Conservation (phyloP, 257 asterid genomes). For the Capsicum rhomboideum region DNA sequence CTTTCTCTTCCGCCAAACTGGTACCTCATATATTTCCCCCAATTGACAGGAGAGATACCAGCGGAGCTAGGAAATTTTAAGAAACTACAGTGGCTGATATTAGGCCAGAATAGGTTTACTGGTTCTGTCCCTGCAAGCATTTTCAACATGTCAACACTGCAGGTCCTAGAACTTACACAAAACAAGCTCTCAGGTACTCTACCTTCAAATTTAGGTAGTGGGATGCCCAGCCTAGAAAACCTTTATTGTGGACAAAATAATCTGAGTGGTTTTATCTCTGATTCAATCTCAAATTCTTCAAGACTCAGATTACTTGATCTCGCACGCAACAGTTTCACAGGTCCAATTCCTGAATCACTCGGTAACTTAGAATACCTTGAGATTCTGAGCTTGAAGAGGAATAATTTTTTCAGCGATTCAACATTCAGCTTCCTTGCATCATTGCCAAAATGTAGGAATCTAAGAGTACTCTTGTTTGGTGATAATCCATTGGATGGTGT, state of each 20-base stretch:
- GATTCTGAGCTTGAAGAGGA: neutral
- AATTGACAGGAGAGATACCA: constrained; percentile 3
- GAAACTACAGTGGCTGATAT: neutral
- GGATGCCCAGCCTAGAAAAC: neutral
- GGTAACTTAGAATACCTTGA: constrained; percentile 2
- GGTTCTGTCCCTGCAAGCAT: constrained; percentile 6
- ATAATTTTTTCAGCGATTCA: neutral
- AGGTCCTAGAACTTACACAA: rapidly evolving
- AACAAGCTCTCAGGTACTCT: constrained; percentile 18
- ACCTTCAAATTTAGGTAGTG: constrained; percentile 9
- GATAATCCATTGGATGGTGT: neutral
- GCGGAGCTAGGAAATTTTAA: neutral
- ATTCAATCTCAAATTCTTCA: constrained; percentile 16
- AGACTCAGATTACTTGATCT: neutral
- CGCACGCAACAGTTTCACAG: neutral
- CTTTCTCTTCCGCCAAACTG: neutral
- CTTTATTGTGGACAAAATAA: rapidly evolving
- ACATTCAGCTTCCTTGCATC: neutral
- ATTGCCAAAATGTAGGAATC: neutral
- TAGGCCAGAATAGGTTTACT: neutral
- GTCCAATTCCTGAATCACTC: too few species aligned
- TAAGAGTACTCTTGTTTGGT: neutral
- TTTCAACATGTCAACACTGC: constrained; percentile 24
- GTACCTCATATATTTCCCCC: neutral
- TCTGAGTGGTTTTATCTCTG: constrained; percentile 14